phyloP scores from a whole-genome alignment of 2,329 filamentous ascomycete species.

The Coniochaeta ligniaria region DNA sequence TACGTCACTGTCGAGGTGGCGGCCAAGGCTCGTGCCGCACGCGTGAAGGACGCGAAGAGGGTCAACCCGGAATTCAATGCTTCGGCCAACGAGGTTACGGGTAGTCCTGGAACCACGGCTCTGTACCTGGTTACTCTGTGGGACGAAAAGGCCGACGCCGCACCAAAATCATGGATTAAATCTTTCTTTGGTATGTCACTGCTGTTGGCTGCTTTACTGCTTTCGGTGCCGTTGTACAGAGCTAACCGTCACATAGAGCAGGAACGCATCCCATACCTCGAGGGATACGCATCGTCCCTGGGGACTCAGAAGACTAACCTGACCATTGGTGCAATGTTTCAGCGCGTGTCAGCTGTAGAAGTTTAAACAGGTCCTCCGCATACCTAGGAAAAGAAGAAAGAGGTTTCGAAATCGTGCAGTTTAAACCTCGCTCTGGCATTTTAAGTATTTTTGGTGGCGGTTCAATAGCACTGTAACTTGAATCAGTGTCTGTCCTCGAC shows the following conservation, averaged over 20 bases:
- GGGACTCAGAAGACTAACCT: background rate
- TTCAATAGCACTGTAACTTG: too few species aligned
- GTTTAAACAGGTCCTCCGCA: background rate
- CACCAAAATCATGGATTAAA: constrained; percentile 11
- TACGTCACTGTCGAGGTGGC: constrained; percentile 14
- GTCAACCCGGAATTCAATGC: constrained; percentile 10
- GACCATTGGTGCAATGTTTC: constrained; percentile 3
- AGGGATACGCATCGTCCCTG: background rate
- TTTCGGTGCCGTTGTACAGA: too few species aligned
- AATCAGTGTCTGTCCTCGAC: too few species aligned
- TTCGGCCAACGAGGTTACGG: constrained; percentile 3
- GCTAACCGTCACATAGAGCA: background rate
- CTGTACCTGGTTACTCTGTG: constrained; percentile 13
- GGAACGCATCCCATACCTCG: constrained; percentile 10
- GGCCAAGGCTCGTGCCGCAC: constrained; percentile 9
- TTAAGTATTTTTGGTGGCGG: too few species aligned
- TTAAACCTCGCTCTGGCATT: too few species aligned
- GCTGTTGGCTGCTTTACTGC: background rate
- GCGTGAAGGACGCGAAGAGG: constrained; percentile 9
- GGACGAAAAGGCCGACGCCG: constrained; percentile 9
- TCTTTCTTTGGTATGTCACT: constrained; percentile 12
- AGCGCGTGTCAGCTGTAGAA: background rate
- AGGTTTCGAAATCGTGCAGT: too few species aligned
- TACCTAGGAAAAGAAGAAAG: too few species aligned
- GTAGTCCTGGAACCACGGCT: constrained; percentile 11